A percentile compares a stretch with the other conserved stretches of the same genome.
Evolutionary conservation across 805 yeast genomes (phyloP).

Genomic region (Pichia kluyveri): DNA sequence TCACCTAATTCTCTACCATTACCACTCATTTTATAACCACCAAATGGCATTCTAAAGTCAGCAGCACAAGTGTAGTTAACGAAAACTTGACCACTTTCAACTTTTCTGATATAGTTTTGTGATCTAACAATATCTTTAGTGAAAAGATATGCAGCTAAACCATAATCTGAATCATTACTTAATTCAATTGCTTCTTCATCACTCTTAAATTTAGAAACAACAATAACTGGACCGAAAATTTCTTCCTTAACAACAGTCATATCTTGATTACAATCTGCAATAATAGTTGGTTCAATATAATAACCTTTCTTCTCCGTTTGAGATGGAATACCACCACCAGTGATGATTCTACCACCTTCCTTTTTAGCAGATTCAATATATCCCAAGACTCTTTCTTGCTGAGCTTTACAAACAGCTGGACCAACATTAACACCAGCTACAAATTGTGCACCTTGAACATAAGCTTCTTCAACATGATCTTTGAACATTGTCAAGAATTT

Average conservation of each 20-base stretch:
- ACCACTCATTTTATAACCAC: slow-evolving; percentile 88
- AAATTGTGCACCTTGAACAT: slow-evolving; percentile 75
- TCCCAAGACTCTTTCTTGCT: slow-evolving; percentile 65
- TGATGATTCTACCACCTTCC: slow-evolving; percentile 72
- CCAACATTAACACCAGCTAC: slow-evolving; percentile 76
- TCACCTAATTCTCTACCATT: slow-evolving; percentile 90
- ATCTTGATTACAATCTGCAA: slow-evolving; percentile 58
- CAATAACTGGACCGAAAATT: slow-evolving; percentile 88
- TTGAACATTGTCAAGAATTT: slow-evolving; percentile 55
- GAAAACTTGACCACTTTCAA: slow-evolving; percentile 88
- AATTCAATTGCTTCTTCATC: slow-evolving; percentile 69
- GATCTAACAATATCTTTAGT: slow-evolving; percentile 69
- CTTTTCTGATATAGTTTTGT: slow-evolving; percentile 59
- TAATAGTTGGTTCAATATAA: slow-evolving; percentile 65
- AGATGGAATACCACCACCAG: slow-evolving; percentile 50
- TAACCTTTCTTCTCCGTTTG: slow-evolving; percentile 44
- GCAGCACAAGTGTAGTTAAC: slow-evolving; percentile 85
- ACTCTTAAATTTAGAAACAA: slow-evolving; percentile 70
- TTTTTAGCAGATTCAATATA: slow-evolving; percentile 69
- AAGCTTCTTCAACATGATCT: slow-evolving; percentile 39
- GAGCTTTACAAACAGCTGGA: slow-evolving; percentile 80
- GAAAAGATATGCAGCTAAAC: slow-evolving; percentile 88
- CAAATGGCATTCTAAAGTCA: slow-evolving; percentile 84
- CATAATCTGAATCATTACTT: slow-evolving; percentile 80
- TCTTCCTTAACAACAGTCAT: slow-evolving; percentile 70